Evolutionary conservation across 805 yeast species (phyloP).

Genomic region (Spathaspora hagerdaliae): DNA sequence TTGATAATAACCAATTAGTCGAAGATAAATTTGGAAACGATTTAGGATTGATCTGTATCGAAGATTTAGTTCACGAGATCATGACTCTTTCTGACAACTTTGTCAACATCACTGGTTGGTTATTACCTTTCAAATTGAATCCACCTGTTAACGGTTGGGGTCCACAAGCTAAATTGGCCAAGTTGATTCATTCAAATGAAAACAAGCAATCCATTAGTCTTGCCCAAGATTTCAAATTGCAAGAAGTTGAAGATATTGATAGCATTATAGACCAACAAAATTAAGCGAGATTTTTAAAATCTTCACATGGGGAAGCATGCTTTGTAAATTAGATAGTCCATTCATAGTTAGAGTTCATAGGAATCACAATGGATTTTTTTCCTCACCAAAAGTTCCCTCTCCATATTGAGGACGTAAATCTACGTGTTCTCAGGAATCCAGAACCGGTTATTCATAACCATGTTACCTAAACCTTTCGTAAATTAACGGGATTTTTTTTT

Average conservation of each 20-base stretch:
- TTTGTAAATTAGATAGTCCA: constrained; percentile 2
- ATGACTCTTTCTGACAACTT: constrained; percentile 60
- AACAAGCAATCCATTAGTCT: constrained; percentile 49
- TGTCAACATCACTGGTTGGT: constrained; percentile 55
- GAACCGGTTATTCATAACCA: no score
- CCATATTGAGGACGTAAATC: no score
- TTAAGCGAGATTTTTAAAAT: constrained; percentile 17
- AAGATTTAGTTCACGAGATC: constrained; percentile 74
- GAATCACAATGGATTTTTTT: no score
- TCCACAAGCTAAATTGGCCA: constrained; percentile 65
- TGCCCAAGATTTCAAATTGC: constrained; percentile 60
- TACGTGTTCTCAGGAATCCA: no score
- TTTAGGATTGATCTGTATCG: constrained; percentile 70
- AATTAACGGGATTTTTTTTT: no score
- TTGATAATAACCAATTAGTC: constrained; percentile 71
- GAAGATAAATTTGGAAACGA: constrained; percentile 63
- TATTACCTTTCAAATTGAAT: constrained; percentile 66
- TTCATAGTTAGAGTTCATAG: no score
- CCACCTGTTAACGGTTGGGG: constrained; percentile 74
- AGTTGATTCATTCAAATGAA: constrained; percentile 52
- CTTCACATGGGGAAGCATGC: no score
- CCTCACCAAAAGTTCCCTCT: no score
- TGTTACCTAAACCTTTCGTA: no score
- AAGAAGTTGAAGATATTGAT: constrained; percentile 68
- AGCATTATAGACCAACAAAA: constrained; percentile 63